phyloP scores from a whole-genome alignment of 768 basidiomycete genomes.

The Coprinopsis cinerea region DNA sequence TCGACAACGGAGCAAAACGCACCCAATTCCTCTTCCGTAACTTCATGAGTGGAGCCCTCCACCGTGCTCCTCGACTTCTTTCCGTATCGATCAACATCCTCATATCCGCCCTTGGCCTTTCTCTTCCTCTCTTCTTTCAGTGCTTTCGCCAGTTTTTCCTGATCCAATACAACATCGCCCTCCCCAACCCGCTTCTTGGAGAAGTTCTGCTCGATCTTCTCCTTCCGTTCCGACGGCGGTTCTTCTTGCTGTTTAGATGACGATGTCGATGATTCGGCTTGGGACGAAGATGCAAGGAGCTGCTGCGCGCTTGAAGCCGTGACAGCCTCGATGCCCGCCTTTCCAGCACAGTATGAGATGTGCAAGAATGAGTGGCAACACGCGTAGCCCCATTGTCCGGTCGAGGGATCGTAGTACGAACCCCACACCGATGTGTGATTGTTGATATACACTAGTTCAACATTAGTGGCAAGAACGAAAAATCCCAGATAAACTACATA shows the following conservation, averaged over 20 bases:
- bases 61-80: slow-evolving; percentile 54
- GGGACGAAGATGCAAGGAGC: slow-evolving; percentile 57
- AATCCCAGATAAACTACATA: slow-evolving; percentile 29
- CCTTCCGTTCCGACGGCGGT: slow-evolving; percentile 17
- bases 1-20: slow-evolving; percentile 20
- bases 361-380: slow-evolving; percentile 90
- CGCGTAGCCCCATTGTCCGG: slow-evolving; percentile 83
- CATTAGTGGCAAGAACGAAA: slow-evolving; percentile 9
- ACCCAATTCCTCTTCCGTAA: slow-evolving; percentile 88
- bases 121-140: slow-evolving; percentile 78
- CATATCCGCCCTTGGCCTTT: slow-evolving; percentile 49
- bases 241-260: slow-evolving; percentile 21
- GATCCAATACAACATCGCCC: slow-evolving; percentile 71
- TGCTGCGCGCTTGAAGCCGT: slow-evolving; percentile 70
- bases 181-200: slow-evolving; percentile 79
- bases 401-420: slow-evolving; percentile 77
- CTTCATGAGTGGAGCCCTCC: slow-evolving; percentile 57
- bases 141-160: slow-evolving; percentile 62
- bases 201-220: slow-evolving; percentile 60
- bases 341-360: slow-evolving; percentile 87
- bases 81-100: slow-evolving; percentile 49
- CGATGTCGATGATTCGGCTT: no score
- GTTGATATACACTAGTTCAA: slow-evolving; percentile 66
- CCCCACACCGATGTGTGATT: slow-evolving; percentile 99
- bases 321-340: slow-evolving; percentile 75